Base-by-base conservation (phyloP, 176 grass and related monocot genomes). In the Cocos nucifera region DNA sequence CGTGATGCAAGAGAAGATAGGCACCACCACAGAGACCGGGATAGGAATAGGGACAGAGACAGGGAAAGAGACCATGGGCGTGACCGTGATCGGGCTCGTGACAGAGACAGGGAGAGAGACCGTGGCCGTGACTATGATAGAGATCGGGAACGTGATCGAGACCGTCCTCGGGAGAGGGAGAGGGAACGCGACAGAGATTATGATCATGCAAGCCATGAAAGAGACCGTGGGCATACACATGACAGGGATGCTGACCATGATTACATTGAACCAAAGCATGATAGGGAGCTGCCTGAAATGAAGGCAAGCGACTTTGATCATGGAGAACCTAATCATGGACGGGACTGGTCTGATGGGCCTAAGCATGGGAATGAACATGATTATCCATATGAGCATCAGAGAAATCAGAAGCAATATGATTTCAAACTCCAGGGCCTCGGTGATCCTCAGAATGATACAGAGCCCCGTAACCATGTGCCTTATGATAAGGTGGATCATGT, bases 1-100 rank as follows among this genome's bases (percentile, higher is more conserved):
- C 78, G 64, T 69, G 83, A 86, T 66, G n/a, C n/a, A n/a, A 81
- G 80, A 72, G 89, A 85, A 74, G 89, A 95, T 50, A 83, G 73
- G 63, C 85, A 83, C 57, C 75, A 80, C 66, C 73, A 77, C 44
- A 89, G 73, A 52, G 85, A 89, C 2, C 61, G 73, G 61, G 86
- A 85, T 21, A 79, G 66, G 65, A 80, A 75, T 53, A 60, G 39
- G 22, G 82, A 80, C 49, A 82, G 85, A 29, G 28, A 6, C 28
- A 6, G 28, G 5, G 26, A 27, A 29, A 29, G 28, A 29, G 28
- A 29, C 5, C 28, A 5, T 29, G 28, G 28, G 4, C 28, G 28
- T 6, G 28, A 29, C 5, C 28, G 28, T 29, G 28, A 29, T 29
- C 4, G 28, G 57, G 72, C 78, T 5, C 35, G 76, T 54, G 78